Evolutionary conservation across 2,329 filamentous ascomycete species (phyloP).

Genomic region (Diaporthe citriasiana): DNA sequence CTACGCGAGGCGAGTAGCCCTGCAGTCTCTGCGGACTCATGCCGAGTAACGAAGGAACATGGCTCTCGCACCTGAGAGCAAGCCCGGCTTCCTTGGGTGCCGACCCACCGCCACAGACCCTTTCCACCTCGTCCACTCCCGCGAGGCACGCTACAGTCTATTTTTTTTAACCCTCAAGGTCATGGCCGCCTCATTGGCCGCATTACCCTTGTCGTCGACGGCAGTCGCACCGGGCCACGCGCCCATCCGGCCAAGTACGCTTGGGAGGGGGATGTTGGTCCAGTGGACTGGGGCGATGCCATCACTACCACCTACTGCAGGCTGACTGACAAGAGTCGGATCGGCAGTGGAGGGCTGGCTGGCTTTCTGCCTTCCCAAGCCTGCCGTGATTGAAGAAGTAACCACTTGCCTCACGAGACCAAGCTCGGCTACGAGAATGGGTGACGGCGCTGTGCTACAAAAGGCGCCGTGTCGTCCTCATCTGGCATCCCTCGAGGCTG

Average conservation of each 20-base stretch:
- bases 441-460: slow-evolving; percentile 27
- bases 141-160: slow-evolving; percentile 8
- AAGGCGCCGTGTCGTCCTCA: slow-evolving; percentile 33
- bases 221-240: slow-evolving; percentile 34
- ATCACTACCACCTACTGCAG: slow-evolving; percentile 30
- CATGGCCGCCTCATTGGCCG: slow-evolving; percentile 18
- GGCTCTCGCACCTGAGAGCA: slow-evolving; percentile 21
- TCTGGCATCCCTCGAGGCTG: slow-evolving; percentile 19
- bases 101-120: slow-evolving; percentile 28
- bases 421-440: slow-evolving; percentile 17
- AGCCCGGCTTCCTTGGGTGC: slow-evolving; percentile 17
- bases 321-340: slow-evolving; percentile 31
- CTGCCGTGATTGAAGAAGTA: slow-evolving; percentile 39
- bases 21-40: slow-evolving; percentile 27
- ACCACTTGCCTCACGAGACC: slow-evolving; percentile 37
- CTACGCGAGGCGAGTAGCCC: not conserved
- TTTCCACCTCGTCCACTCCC: slow-evolving; percentile 14
- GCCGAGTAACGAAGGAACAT: slow-evolving; percentile 24
- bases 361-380: slow-evolving; percentile 8
- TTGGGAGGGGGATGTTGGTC: slow-evolving; percentile 29
- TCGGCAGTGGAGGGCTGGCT: slow-evolving; percentile 19
- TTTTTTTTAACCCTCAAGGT: not conserved
- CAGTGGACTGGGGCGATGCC: slow-evolving; percentile 11
- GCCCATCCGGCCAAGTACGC: slow-evolving; percentile 24
- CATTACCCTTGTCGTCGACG: slow-evolving; percentile 27